Base-by-base conservation (phyloP, 257 asterid genomes). In the Solanum sejunctum region DNA sequence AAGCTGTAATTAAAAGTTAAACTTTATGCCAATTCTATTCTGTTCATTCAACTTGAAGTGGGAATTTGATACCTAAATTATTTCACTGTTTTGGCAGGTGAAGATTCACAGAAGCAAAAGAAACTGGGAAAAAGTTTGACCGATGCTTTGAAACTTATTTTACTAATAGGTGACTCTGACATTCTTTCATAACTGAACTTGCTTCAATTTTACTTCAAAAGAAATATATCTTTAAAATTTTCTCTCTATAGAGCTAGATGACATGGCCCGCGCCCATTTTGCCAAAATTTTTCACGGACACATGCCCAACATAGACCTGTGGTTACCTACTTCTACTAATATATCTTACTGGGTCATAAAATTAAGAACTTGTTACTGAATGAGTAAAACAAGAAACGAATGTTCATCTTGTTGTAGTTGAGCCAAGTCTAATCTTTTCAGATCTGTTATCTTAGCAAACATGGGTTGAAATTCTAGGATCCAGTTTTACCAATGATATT, bases 101-200 rank as follows among this genome's bases (percentile, higher is more conserved):
- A 91, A 69, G 16, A 87, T 51, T 56, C 87, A 86, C 91, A 88
- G 85, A 93, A 87, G 90, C 90, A 81, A 83, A 89, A 87, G 87
- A 93, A 90, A 69, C 92, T 94, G 16, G 97, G 88, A 66, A 90
- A 91, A 89, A 85, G 93, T 87, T 88, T 94, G 72, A 91, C 97
- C 55, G 97, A 94, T 87, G 98, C 99, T 16, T 83, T 96, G 89
- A 97, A 97, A 90, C 98, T 97, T 89, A 98, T 97, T 86, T 88
- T 97, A 90, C 95, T 95, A 63, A 91, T 95, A 88, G 99, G 98
- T 95, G 89, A 73, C 23, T 52, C 43, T 57, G 69, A 63, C 56
- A 85, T 58, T 82, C 11, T 80, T 64, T 39, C 86, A 26, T 55
- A 69, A 80, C 41, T 83, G 23, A 36, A 23, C 49, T 21, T 84